Conservation (phyloP, 139 green algal genomes). For the Coccomyxa sp. region DNA sequence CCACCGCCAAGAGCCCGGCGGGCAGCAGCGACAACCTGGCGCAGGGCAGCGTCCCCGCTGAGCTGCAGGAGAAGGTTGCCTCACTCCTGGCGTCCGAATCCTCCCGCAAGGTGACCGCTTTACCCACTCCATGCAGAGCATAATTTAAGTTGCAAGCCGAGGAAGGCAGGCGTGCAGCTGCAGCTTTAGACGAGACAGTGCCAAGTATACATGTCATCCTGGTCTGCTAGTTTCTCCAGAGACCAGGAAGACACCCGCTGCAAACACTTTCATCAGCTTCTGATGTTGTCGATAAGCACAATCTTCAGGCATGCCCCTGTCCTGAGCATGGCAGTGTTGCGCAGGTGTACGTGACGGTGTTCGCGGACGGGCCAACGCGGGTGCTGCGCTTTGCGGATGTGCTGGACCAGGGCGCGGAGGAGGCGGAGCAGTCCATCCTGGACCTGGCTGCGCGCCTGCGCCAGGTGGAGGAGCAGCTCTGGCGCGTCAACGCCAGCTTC, state of each 20-base stretch:
- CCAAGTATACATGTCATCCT: no score
- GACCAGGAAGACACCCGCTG: no score
- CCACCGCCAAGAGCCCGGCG: background rate
- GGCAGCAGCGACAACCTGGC: conserved; percentile 9
- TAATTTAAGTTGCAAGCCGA: no score
- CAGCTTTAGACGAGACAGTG: no score
- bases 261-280: no score
- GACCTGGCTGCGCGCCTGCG: conserved; percentile 51
- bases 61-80: conserved; percentile 42
- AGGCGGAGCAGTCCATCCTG: conserved; percentile 53
- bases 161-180: no score
- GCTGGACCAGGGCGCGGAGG: conserved; percentile 32
- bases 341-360: conserved; percentile 78
- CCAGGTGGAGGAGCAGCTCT: conserved; percentile 48
- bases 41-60: conserved; percentile 25
- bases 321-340: background rate
- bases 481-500: conserved; percentile 38
- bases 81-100: conserved; percentile 46
- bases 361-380: conserved; percentile 82
- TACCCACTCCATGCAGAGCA: background rate
- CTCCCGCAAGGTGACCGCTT: conserved; percentile 37
- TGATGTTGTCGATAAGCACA: no score
- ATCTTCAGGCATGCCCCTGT: no score
- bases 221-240: no score
- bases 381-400: conserved; percentile 80